These are phyloP conservation scores for Agaricus sinodeliciosus DNA, from an alignment of 768 basidiomycete species.

Conservation along the genomic window DNA sequence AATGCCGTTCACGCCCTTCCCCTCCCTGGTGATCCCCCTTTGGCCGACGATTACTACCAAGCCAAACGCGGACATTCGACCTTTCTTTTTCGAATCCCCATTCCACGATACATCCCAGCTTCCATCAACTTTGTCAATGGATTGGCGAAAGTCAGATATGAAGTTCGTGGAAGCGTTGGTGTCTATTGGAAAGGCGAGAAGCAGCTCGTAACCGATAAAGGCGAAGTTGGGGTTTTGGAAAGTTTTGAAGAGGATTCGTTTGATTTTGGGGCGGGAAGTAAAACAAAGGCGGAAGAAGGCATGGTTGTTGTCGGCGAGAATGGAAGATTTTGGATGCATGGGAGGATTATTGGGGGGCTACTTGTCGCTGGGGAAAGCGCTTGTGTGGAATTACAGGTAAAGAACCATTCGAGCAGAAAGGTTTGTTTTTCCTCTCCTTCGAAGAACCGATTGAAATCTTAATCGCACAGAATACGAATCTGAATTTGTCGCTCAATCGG, in stretches of 20 bases:
- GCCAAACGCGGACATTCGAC: conserved; percentile 74
- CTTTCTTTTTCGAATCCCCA: conserved; percentile 73
- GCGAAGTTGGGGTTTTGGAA: conserved; percentile 61
- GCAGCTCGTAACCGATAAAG: conserved; percentile 56
- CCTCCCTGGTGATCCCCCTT: conserved; percentile 45
- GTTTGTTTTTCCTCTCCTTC: conserved; percentile 26
- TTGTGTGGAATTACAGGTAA: conserved; percentile 71
- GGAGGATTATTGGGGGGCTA: conserved; percentile 53
- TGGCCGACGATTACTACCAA: conserved; percentile 62
- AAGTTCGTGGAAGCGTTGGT: conserved; percentile 64
- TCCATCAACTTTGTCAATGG: conserved; percentile 67
- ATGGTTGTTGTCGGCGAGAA: conserved; percentile 63
- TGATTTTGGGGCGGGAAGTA: conserved; percentile 12
- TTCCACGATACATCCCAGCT: conserved; percentile 62
- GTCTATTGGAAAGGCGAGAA: conserved; percentile 74
- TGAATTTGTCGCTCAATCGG: conserved; percentile 56
- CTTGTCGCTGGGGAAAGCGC: conserved; percentile 63
- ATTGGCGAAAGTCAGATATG: conserved; percentile 64
- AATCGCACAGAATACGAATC: conserved; percentile 51
- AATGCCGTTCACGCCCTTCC: conserved; percentile 72
- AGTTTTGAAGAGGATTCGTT: conserved; percentile 32
- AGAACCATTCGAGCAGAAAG: conserved; percentile 79
- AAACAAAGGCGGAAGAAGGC: conserved; percentile 38
- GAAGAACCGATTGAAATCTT: conserved; percentile 4
- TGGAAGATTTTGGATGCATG: conserved; percentile 77